Conservation (phyloP, 2,329 filamentous ascomycete species). For the Alternaria brassicae region DNA sequence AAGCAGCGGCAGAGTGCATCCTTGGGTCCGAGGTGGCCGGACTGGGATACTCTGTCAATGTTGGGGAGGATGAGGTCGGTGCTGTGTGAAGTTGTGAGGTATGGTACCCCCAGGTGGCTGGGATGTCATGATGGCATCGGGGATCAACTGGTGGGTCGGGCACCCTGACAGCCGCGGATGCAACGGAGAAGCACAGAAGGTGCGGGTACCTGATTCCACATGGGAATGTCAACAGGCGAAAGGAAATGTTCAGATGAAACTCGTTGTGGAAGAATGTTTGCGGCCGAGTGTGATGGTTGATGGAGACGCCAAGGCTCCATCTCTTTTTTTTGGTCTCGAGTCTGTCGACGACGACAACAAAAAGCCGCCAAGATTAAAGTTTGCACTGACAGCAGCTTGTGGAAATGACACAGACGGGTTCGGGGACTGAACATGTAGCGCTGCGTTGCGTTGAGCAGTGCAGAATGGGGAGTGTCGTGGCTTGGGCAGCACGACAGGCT, state of each 20-base stretch:
- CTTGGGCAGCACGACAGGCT: conserved; percentile 26
- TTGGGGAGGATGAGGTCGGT: not conserved
- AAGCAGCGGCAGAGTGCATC: conserved; percentile 51
- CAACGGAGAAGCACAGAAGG: not conserved
- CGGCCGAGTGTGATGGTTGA: not conserved
- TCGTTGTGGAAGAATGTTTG: not conserved
- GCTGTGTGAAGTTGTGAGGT: not conserved
- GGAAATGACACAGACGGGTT: not conserved
- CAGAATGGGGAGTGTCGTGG: conserved; percentile 8
- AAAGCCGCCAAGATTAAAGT: not conserved
- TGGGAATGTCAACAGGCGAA: not conserved
- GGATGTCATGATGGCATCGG: not conserved
- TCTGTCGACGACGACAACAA: not conserved
- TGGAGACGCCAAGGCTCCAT: not conserved
- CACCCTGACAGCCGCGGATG: not conserved
- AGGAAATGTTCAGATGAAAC: not conserved
- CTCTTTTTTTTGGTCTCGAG: conserved; percentile 8
- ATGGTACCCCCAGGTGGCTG: not conserved
- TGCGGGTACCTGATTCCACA: conserved; percentile 1
- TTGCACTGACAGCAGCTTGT: not conserved
- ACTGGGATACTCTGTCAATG: conserved; percentile 54
- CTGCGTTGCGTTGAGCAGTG: not conserved
- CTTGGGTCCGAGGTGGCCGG: conserved; percentile 57
- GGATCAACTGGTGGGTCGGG: not conserved
- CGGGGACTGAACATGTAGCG: not conserved